Conservation (phyloP, 495 filamentous ascomycete genomes). For the Thozetella sp. region DNA sequence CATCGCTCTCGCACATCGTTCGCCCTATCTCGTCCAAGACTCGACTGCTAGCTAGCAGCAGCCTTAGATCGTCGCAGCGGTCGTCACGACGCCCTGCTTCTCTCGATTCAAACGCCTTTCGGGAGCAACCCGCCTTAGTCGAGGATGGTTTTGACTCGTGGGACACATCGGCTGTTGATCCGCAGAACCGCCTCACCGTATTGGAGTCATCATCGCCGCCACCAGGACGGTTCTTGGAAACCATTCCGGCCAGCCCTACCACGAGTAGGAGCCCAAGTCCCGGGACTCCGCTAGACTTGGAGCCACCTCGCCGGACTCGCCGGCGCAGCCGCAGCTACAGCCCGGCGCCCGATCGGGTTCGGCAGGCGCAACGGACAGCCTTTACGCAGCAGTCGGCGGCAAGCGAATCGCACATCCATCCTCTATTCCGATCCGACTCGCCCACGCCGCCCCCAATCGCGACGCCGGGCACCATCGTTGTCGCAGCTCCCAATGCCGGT, state of each 20-base stretch:
- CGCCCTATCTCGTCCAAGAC: conserved; percentile 54
- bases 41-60: conserved; percentile 31
- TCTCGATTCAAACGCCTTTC: conserved; percentile 32
- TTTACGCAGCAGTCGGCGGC: conserved; percentile 35
- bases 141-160: conserved; percentile 69
- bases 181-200: conserved; percentile 57
- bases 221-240: conserved; percentile 50
- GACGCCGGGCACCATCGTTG: conserved; percentile 69
- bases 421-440: conserved; percentile 77
- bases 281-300: conserved; percentile 41
- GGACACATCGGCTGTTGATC: conserved; percentile 66
- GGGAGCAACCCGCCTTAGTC: conserved; percentile 22
- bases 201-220: conserved; percentile 45
- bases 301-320: conserved; percentile 30
- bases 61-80: conserved; percentile 19
- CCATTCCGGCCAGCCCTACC: conserved; percentile 62
- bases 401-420: conserved; percentile 80
- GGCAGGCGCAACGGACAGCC: conserved; percentile 25
- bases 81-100: conserved; percentile 31
- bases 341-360: conserved; percentile 26
- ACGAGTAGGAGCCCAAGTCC: conserved; percentile 51
- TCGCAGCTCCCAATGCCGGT: conserved; percentile 70
- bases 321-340: conserved; percentile 46
- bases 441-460: conserved; percentile 69
- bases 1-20: conserved; percentile 51